A percentile compares a stretch with the other conserved stretches of the same genome.
Evolutionary conservation across 371 early-diverging fungal genomes (phyloP).

Genomic region (Mucor lusitanicus): DNA sequence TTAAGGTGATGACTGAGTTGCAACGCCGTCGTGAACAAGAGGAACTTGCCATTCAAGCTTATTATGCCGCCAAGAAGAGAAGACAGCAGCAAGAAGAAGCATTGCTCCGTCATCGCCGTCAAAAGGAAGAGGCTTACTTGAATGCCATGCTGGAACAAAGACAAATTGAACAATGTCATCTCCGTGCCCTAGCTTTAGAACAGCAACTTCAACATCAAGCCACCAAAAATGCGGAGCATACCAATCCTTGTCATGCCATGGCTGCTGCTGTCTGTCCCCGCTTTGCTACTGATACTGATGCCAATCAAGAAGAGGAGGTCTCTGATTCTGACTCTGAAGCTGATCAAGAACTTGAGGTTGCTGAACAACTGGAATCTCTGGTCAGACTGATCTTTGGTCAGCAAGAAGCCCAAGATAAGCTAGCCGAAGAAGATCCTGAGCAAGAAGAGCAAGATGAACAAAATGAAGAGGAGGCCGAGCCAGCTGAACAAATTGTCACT

Average conservation of each 20-base stretch:
- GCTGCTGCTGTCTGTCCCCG: background rate
- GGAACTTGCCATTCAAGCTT: slow-evolving; percentile 23
- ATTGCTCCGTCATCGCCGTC: background rate
- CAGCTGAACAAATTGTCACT: background rate
- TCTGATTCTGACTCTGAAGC: slow-evolving; percentile 3
- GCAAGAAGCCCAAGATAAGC: background rate
- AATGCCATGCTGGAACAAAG: background rate
- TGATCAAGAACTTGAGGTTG: slow-evolving; percentile 9
- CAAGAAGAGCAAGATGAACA: slow-evolving; percentile 4
- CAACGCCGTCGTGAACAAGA: slow-evolving; percentile 20
- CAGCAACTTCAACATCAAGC: background rate
- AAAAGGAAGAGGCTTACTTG: background rate
- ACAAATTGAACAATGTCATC: slow-evolving; percentile 3
- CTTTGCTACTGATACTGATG: background rate
- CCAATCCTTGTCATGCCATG: background rate
- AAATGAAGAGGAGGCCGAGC: background rate
- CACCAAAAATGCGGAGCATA: background rate
- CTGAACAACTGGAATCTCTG: slow-evolving; percentile 2
- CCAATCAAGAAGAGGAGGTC: background rate
- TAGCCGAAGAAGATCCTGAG: background rate
- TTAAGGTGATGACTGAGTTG: slow-evolving; percentile 15
- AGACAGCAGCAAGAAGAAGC: background rate
- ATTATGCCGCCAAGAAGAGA: slow-evolving; percentile 12
- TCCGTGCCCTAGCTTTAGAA: background rate
- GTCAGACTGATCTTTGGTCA: slow-evolving; percentile 14